Percentiles rank a stretch among this genome's conserved stretches.
Conservation (phyloP, 257 asterid genomes). For the Lycium barbarum region DNA sequence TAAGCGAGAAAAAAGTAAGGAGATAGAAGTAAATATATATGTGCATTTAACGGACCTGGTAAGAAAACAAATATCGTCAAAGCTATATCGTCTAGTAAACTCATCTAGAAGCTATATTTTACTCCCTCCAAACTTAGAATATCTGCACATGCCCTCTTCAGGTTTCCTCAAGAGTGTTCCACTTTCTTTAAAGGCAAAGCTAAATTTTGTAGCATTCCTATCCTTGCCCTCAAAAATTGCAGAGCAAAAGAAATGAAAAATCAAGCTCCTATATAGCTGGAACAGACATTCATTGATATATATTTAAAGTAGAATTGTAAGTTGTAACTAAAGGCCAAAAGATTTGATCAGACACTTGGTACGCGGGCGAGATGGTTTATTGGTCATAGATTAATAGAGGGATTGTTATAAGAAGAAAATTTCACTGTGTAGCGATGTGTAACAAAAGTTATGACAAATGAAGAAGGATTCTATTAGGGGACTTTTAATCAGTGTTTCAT, state of each 20-base stretch:
- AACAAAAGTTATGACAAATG: not conserved
- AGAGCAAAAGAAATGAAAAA: not conserved
- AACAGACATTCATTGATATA: conserved; percentile 10
- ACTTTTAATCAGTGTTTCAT: not conserved
- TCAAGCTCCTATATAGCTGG: conserved; percentile 13
- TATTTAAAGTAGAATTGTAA: conserved; percentile 15
- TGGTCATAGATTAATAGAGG: not conserved
- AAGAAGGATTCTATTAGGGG: not conserved
- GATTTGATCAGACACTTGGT: not conserved
- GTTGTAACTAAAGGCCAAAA: not conserved
- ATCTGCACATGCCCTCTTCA: conserved; percentile 18
- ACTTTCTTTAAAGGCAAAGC: conserved; percentile 12
- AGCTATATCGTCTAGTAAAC: not conserved
- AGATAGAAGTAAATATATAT: not conserved
- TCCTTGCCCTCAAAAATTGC: not conserved
- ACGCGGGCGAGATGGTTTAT: not conserved
- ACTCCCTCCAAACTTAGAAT: conserved; percentile 8
- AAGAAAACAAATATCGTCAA: not conserved
- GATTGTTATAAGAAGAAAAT: not conserved
- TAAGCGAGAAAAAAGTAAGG: conserved; percentile 10
- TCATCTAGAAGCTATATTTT: not conserved
- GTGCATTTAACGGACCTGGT: not conserved
- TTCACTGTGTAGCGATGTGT: not conserved
- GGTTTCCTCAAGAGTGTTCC: conserved; percentile 19
- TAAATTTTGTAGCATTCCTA: not conserved